These are phyloP conservation scores for Fusarium floridanum DNA, from an alignment of 2,329 filamentous ascomycete genomes.

Conservation along the genomic window DNA sequence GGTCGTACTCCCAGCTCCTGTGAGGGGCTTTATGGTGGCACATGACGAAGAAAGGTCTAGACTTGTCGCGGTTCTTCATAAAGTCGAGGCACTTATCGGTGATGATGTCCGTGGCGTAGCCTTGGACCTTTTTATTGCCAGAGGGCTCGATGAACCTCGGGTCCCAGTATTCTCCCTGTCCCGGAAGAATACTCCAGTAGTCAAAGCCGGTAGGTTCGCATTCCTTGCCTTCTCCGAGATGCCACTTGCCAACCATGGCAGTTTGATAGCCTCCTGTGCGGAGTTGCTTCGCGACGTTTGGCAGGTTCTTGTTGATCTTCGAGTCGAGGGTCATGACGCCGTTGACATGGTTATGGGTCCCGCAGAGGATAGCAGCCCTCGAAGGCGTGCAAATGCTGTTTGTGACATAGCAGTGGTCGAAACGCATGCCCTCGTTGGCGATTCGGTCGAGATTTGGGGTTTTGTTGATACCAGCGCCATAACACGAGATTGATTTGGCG, in stretches of 20 bases:
- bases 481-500: conserved; percentile 61
- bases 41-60: conserved; percentile 65
- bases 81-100: conserved; percentile 62
- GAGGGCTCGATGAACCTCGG: conserved; percentile 61
- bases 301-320: conserved; percentile 61
- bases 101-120: conserved; percentile 66
- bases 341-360: conserved; percentile 66
- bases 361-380: conserved; percentile 62
- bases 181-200: conserved; percentile 63
- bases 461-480: conserved; percentile 63
- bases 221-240: conserved; percentile 62
- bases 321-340: conserved; percentile 61
- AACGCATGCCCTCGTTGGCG: conserved; percentile 61
- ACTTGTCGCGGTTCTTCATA: conserved; percentile 50
- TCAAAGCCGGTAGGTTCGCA: conserved; percentile 62
- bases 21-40: conserved; percentile 69
- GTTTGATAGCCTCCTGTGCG: conserved; percentile 62
- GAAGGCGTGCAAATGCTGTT: conserved; percentile 66
- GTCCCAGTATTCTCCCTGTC: conserved; percentile 66
- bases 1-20: conserved; percentile 63
- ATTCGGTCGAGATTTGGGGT: conserved; percentile 65
- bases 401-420: conserved; percentile 67
- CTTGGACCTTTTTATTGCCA: conserved; percentile 46
- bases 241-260: conserved; percentile 67
- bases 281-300: conserved; percentile 65